A percentile compares a stretch with the other conserved stretches of the same genome.
These are phyloP conservation scores for Zanthoxylum bungeanum DNA, from an alignment of 345 rosid species.

Conservation along the genomic window DNA sequence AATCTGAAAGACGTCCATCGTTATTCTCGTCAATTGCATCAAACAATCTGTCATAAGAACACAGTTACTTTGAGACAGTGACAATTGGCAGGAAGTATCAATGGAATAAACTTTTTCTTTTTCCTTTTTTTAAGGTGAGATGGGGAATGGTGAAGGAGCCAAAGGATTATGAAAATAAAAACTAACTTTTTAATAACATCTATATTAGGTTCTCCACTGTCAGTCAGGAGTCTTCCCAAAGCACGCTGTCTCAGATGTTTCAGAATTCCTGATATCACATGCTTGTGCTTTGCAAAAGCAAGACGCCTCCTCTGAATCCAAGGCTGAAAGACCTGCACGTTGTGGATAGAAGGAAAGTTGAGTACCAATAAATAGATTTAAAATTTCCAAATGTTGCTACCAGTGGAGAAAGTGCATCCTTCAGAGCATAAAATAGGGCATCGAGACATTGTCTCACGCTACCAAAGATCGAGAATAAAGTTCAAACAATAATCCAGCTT, in stretches of 20 bases:
- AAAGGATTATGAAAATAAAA: not conserved
- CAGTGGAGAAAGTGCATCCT: not conserved
- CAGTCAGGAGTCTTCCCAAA: slow-evolving; percentile 61
- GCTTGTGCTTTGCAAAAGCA: slow-evolving; percentile 74
- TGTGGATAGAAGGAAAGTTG: slow-evolving; percentile 14
- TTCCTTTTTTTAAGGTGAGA: not conserved
- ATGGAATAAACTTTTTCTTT: not conserved
- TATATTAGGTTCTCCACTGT: slow-evolving; percentile 56
- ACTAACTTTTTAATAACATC: slow-evolving; percentile 51
- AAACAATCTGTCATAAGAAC: slow-evolving; percentile 56
- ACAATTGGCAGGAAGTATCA: not conserved
- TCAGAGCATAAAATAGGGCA: not conserved
- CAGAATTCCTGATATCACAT: slow-evolving; percentile 67
- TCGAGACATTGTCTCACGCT: no score
- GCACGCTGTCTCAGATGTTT: slow-evolving; percentile 58
- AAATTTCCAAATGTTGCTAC: not conserved
- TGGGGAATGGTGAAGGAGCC: not conserved
- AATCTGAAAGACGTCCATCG: slow-evolving; percentile 37
- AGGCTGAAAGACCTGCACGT: slow-evolving; percentile 65
- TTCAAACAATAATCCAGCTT: not conserved
- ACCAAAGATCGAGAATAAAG: not conserved
- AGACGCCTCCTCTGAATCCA: slow-evolving; percentile 80
- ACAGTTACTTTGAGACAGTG: not conserved
- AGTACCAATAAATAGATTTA: not conserved
- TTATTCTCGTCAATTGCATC: slow-evolving; percentile 53